These are phyloP conservation scores for Penicillium sp. DNA, from an alignment of 2,329 filamentous ascomycete species.

Conservation along the genomic window DNA sequence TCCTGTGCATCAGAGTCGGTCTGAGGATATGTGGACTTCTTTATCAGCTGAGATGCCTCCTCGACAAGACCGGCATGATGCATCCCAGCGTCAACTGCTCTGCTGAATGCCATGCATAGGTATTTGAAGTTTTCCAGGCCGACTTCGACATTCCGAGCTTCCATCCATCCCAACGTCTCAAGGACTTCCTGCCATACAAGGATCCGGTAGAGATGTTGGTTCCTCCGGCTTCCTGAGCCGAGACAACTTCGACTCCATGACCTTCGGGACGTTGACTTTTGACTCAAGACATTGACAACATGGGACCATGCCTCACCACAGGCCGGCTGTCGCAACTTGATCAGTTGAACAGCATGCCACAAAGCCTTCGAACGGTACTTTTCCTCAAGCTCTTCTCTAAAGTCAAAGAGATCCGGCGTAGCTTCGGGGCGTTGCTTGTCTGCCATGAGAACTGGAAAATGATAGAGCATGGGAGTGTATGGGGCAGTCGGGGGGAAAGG, in stretches of 20 bases:
- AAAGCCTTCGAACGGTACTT: constrained; percentile 27
- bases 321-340: constrained; percentile 27
- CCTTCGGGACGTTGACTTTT: constrained; percentile 3
- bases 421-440: constrained; percentile 3
- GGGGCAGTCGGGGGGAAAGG: constrained; percentile 22
- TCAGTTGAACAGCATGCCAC: constrained; percentile 36
- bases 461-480: constrained; percentile 20
- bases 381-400: constrained; percentile 8
- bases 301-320: constrained; percentile 36
- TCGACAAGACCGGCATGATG: constrained; percentile 25
- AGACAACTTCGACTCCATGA: not conserved
- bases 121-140: constrained; percentile 33
- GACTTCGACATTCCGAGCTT: constrained; percentile 26
- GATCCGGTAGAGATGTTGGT: constrained; percentile 28
- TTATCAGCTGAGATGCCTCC: constrained; percentile 25
- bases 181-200: constrained; percentile 38
- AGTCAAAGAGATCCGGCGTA: constrained; percentile 21
- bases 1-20: constrained; percentile 5
- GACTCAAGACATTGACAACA: constrained; percentile 32
- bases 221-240: not conserved
- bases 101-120: constrained; percentile 36
- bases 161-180: constrained; percentile 35
- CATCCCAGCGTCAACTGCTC: constrained; percentile 32
- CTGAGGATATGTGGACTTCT: constrained; percentile 9
- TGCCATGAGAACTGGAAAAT: constrained; percentile 27